phyloP scores from a whole-genome alignment of 352 stramenopile species.

The Globisporangium lucens region DNA sequence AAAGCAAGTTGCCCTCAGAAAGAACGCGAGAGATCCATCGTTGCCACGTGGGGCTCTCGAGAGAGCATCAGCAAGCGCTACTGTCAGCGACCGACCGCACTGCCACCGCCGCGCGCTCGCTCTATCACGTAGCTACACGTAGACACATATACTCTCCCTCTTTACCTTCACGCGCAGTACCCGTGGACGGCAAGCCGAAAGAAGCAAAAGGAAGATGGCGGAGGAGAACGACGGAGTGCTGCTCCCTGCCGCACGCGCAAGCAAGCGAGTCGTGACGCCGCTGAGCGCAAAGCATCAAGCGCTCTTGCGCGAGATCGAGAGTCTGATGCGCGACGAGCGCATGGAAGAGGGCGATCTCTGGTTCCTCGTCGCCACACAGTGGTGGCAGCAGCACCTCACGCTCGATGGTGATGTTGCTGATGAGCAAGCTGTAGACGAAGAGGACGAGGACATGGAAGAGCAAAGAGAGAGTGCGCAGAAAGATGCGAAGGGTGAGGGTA shows the following conservation, averaged over 20 bases:
- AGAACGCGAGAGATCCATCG: not conserved
- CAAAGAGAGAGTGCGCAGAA: conserved; percentile 10
- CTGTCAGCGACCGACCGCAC: not conserved
- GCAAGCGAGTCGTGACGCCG: not conserved
- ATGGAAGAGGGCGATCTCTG: conserved; percentile 53
- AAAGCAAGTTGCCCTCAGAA: not conserved
- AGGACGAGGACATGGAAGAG: conserved; percentile 16
- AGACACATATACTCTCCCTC: not conserved
- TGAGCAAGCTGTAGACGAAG: conserved; percentile 10
- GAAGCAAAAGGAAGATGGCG: not conserved
- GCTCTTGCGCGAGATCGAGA: conserved; percentile 22
- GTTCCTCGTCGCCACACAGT: conserved; percentile 52
- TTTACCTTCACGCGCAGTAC: not conserved
- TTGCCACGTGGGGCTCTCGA: not conserved
- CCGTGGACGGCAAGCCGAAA: not conserved
- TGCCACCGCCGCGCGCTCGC: too few species aligned
- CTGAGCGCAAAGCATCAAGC: conserved; percentile 5
- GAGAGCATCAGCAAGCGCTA: not conserved
- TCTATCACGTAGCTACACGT: not conserved
- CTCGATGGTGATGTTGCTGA: conserved; percentile 11
- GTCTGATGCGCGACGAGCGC: conserved; percentile 27
- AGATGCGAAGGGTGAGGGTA: not conserved
- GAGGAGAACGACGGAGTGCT: not conserved
- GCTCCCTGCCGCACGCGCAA: not conserved
- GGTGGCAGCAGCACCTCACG: conserved; percentile 49